Evolutionary conservation across 2,329 filamentous ascomycete species (phyloP).

Genomic region (Aspergillus japonicus): DNA sequence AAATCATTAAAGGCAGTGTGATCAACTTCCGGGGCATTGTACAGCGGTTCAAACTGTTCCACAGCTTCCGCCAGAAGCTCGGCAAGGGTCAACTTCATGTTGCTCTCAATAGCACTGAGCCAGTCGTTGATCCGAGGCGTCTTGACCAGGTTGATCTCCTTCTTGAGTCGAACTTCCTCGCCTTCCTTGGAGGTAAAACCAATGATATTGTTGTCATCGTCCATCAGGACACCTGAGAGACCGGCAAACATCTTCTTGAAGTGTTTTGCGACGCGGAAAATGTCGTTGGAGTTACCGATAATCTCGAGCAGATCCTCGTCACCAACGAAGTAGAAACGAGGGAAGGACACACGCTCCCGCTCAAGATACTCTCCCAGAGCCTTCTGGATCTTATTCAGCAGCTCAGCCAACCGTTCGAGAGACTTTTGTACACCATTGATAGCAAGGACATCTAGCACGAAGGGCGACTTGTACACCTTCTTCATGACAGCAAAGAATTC

Average conservation of each 20-base stretch:
- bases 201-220: slow-evolving; percentile 84
- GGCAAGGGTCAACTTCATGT: slow-evolving; percentile 91
- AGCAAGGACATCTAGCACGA: slow-evolving; percentile 90
- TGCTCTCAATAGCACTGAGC: slow-evolving; percentile 87
- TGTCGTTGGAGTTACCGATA: slow-evolving; percentile 99
- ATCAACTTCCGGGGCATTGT: slow-evolving; percentile 70
- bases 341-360: slow-evolving; percentile 95
- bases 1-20: slow-evolving; percentile 71
- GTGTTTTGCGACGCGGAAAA: slow-evolving; percentile 92
- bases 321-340: slow-evolving; percentile 98
- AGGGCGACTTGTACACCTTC: slow-evolving; percentile 95
- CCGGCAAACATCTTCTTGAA: slow-evolving; percentile 99
- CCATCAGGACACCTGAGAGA: slow-evolving; percentile 83
- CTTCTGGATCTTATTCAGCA: slow-evolving; percentile 99
- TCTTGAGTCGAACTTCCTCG: slow-evolving; percentile 82
- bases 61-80: slow-evolving; percentile 86
- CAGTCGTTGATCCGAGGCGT: slow-evolving; percentile 98
- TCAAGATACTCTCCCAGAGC: slow-evolving; percentile 97
- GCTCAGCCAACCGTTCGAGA: slow-evolving; percentile 88
- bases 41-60: slow-evolving; percentile 75
- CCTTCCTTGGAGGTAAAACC: slow-evolving; percentile 95
- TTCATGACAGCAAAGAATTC: slow-evolving; percentile 99
- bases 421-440: slow-evolving; percentile 96
- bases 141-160: slow-evolving; percentile 86
- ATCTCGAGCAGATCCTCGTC: slow-evolving; percentile 98